Base-by-base conservation (phyloP, 768 basidiomycete genomes). In the Kwoniella dejecticola region DNA sequence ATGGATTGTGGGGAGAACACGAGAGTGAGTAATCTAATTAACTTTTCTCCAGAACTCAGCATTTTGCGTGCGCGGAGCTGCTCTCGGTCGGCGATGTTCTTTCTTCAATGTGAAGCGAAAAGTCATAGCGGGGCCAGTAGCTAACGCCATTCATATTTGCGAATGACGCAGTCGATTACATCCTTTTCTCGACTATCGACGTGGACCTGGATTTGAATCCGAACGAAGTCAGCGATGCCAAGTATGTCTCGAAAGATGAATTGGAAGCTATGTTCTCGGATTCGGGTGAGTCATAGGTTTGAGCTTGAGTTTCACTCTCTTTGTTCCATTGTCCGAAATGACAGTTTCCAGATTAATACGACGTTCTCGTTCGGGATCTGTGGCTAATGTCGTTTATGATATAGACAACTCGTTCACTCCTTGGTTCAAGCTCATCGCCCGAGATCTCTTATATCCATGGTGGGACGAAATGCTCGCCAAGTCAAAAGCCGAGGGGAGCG, bases 341-440 rank as follows among this genome's bases (percentile, higher is more conserved):
- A n/a, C n/a, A n/a, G n/a, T n/a, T n/a, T n/a, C n/a, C n/a, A n/a
- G n/a, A n/a, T n/a, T n/a, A n/a, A n/a, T n/a, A n/a, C n/a, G n/a
- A n/a, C n/a, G n/a, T n/a, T n/a, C n/a, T n/a, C n/a, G n/a, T n/a
- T n/a, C n/a, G n/a, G n/a, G n/a, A n/a, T n/a, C n/a, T n/a, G n/a
- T n/a, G 11, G 6, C 41, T n/a, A 11, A 12, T 49, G 60, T 62
- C 52, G 57, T 31, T 26, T 11, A n/a, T n/a, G n/a, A n/a, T 48
- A 1, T 70, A 95, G 91, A 80, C 58, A 90, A 90, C 77, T 85
- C 84, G 1, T 99, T 99, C 79, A 99, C 96, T 6, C 96, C 96
- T 0, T 99, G 96, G 96, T 99, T 99, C 86, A 91, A 93, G 79
- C 86, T 98, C 27, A 98, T 99, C 73, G 93, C 92, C 1, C 86